These are phyloP conservation scores for Pestalotiopsis sp. DNA, from an alignment of 2,329 filamentous ascomycete genomes.

Conservation along the genomic window DNA sequence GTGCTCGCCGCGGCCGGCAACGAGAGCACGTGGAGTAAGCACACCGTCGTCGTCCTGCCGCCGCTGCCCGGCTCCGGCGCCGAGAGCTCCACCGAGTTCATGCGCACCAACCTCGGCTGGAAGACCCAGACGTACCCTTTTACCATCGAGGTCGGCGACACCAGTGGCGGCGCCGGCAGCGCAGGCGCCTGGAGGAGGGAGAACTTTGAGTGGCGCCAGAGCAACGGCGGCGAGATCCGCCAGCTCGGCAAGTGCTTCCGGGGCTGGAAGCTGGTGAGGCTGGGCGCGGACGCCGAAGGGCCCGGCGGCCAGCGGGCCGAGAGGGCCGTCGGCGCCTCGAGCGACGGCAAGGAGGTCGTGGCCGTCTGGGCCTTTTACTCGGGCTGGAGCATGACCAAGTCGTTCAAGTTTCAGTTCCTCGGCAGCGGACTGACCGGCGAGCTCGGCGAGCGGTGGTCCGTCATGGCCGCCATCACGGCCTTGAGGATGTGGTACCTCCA, in stretches of 20 bases:
- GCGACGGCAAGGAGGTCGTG: slow-evolving; percentile 28
- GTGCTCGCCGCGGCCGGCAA: slow-evolving; percentile 19
- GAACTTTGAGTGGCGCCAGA: slow-evolving; percentile 30
- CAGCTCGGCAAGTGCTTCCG: slow-evolving; percentile 15
- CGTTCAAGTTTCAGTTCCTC: slow-evolving; percentile 25
- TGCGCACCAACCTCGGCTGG: slow-evolving; percentile 7
- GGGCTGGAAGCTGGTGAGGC: slow-evolving; percentile 30
- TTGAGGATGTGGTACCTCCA: slow-evolving; percentile 20
- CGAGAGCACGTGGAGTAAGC: neutral
- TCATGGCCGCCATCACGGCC: slow-evolving; percentile 22
- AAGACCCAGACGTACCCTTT: slow-evolving; percentile 17
- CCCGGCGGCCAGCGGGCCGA: neutral
- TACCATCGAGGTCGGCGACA: slow-evolving; percentile 20
- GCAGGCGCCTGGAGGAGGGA: slow-evolving; percentile 16
- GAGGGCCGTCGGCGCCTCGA: slow-evolving; percentile 11
- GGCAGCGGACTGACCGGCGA: slow-evolving; percentile 24
- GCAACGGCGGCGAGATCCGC: slow-evolving; percentile 22
- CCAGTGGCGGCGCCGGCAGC: neutral
- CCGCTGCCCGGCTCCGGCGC: neutral
- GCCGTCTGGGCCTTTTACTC: slow-evolving; percentile 22
- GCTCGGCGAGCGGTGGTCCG: slow-evolving; percentile 24
- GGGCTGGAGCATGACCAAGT: slow-evolving; percentile 22
- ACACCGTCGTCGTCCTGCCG: slow-evolving; percentile 8
- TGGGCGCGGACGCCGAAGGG: slow-evolving; percentile 12
- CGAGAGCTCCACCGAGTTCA: slow-evolving; percentile 8